Conservation (phyloP, 805 yeast species). For the Yarrowia alimentaria region DNA sequence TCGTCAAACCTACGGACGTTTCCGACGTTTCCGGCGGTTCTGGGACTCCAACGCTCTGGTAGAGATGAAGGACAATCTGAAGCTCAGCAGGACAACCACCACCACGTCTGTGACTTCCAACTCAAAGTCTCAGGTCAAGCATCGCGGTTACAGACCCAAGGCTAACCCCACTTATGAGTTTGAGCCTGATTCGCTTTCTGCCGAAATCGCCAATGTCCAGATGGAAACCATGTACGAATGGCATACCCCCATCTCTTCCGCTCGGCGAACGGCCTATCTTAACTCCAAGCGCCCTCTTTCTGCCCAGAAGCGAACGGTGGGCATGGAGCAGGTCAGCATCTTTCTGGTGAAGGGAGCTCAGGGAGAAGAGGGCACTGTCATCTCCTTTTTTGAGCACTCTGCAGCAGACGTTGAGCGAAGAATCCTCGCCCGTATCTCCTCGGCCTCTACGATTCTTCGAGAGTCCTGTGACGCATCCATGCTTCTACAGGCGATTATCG, state of each 20-base stretch:
- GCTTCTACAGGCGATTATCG: constrained; percentile 54
- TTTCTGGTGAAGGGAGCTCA: constrained; percentile 41
- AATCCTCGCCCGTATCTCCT: constrained; percentile 48
- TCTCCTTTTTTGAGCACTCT: constrained; percentile 58
- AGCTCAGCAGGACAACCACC: constrained; percentile 4
- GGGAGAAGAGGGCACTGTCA: constrained; percentile 45
- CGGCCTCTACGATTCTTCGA: constrained; percentile 49
- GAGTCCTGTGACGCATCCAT: constrained; percentile 53
- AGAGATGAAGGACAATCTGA: constrained; percentile 20
- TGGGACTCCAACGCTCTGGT: constrained; percentile 17
- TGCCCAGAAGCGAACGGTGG: constrained; percentile 47
- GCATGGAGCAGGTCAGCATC: constrained; percentile 56
- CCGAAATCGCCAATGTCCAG: constrained; percentile 26
- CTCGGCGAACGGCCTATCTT: constrained; percentile 36
- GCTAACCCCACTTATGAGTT: constrained; percentile 14
- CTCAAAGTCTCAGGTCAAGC: constrained; percentile 1
- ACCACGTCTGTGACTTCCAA: constrained; percentile 3
- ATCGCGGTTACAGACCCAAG: not conserved
- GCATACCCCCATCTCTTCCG: constrained; percentile 36
- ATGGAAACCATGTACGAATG: constrained; percentile 39
- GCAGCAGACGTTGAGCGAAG: constrained; percentile 55
- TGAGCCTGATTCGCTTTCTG: constrained; percentile 28
- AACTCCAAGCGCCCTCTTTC: constrained; percentile 49
- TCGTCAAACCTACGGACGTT: not conserved
- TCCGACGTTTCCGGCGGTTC: constrained; percentile 9